Evolutionary conservation across 441 rosid species (phyloP).

Genomic region (Syzygium malaccense): DNA sequence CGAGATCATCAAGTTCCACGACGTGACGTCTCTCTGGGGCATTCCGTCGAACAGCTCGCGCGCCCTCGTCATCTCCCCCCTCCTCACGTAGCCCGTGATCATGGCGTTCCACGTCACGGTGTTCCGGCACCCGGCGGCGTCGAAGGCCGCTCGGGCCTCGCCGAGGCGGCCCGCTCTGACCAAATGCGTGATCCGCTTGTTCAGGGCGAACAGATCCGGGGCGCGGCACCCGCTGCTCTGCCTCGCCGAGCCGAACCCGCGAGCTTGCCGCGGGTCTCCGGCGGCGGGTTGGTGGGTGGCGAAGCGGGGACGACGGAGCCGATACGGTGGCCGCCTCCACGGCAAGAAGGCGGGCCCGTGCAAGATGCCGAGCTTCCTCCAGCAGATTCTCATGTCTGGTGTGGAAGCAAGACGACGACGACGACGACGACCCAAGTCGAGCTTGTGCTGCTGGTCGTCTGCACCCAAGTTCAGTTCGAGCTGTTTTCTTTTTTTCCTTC

Average conservation of each 20-base stretch:
- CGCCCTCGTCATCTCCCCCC: slow-evolving; percentile 40
- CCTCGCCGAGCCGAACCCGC: neutral
- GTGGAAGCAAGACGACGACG: neutral
- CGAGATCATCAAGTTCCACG: slow-evolving; percentile 60
- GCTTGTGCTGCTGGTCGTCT: neutral
- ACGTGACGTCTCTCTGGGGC: slow-evolving; percentile 44
- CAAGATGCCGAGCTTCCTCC: neutral
- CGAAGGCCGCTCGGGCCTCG: slow-evolving; percentile 49
- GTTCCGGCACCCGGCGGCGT: slow-evolving; percentile 20
- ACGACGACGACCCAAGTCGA: neutral
- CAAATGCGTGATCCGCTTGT: slow-evolving; percentile 36
- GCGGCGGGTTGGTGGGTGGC: neutral
- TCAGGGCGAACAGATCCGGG: slow-evolving; percentile 20
- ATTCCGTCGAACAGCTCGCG: slow-evolving; percentile 58
- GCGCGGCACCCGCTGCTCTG: neutral
- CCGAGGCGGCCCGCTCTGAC: slow-evolving; percentile 27
- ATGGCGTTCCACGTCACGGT: slow-evolving; percentile 62
- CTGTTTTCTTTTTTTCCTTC: no score
- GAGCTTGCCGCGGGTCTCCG: neutral
- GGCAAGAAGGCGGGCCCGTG: neutral
- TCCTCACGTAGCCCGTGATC: slow-evolving; percentile 44
- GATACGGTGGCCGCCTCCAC: neutral
- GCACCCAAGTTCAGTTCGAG: neutral
- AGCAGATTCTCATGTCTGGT: neutral
- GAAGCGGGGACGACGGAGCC: neutral